Percentiles rank a stretch among this genome's conserved stretches.
Conservation (phyloP, 2,329 filamentous ascomycete species). For the Phaeosphaeriaceae sp. region DNA sequence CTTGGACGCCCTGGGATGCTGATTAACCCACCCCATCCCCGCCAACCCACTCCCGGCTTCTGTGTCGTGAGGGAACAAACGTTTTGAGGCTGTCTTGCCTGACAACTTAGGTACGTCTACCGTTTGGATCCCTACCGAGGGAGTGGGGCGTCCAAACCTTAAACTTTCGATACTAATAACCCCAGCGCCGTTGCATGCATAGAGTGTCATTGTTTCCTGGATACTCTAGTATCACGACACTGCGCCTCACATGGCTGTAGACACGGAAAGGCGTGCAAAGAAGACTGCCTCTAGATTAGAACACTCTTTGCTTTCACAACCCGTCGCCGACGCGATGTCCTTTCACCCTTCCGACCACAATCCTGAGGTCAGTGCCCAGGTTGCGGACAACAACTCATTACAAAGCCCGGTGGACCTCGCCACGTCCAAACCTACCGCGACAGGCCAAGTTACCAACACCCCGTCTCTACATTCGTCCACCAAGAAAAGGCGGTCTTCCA, state of each 20-base stretch:
- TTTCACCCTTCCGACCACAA: constrained; percentile 38
- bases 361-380: constrained; percentile 35
- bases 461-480: constrained; percentile 26
- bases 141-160: constrained; percentile 31
- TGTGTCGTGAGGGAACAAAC: constrained; percentile 44
- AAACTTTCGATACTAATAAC: constrained; percentile 39
- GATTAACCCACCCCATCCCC: constrained; percentile 38
- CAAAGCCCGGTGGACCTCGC: constrained; percentile 30
- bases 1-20: constrained; percentile 41
- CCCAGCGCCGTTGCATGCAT: constrained; percentile 39
- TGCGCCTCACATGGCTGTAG: constrained; percentile 49
- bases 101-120: constrained; percentile 38
- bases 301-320: constrained; percentile 40
- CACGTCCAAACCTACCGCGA: constrained; percentile 25
- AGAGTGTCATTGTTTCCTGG: constrained; percentile 27
- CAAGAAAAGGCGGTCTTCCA: constrained; percentile 49
- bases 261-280: constrained; percentile 44
- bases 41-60: constrained; percentile 41
- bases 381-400: constrained; percentile 28
- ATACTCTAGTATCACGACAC: constrained; percentile 33
- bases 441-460: constrained; percentile 23
- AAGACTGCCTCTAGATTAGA: constrained; percentile 44
- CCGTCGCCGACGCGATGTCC: constrained; percentile 44
- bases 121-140: constrained; percentile 27
- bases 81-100: constrained; percentile 41